Evolutionary conservation across 148 eudicot genomes (phyloP).

Genomic region (Euryodendron excelsum): DNA sequence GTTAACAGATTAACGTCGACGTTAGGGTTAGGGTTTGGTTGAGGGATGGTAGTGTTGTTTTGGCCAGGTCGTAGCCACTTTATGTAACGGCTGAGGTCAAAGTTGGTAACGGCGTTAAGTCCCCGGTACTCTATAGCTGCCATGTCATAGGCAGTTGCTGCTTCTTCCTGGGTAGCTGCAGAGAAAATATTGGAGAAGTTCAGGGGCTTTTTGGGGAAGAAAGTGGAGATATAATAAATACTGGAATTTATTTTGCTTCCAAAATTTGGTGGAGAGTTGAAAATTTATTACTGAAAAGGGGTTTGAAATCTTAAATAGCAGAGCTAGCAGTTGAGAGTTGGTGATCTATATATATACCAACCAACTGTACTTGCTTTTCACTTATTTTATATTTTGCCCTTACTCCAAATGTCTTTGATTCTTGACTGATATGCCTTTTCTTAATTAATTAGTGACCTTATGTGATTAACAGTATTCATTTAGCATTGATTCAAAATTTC

Average conservation of each 20-base stretch:
- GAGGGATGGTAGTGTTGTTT: slow-evolving; percentile 5
- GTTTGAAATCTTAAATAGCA: slow-evolving; percentile 21
- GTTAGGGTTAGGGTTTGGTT: slow-evolving; percentile 24
- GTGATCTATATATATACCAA: slow-evolving; percentile 32
- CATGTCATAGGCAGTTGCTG: slow-evolving; percentile 81
- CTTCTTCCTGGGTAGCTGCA: slow-evolving; percentile 92
- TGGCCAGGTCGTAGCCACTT: slow-evolving; percentile 39
- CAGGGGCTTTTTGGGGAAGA: slow-evolving; percentile 17
- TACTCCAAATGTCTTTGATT: background rate
- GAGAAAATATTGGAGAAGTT: background rate
- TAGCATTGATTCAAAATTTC: slow-evolving; percentile 9
- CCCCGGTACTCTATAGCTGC: slow-evolving; percentile 85
- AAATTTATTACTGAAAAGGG: slow-evolving; percentile 5
- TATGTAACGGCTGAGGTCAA: slow-evolving; percentile 78
- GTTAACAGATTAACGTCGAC: background rate
- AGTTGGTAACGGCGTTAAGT: slow-evolving; percentile 78
- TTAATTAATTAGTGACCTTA: background rate
- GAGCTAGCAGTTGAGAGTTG: slow-evolving; percentile 56
- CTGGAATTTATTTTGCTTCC: slow-evolving; percentile 28
- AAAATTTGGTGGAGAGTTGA: slow-evolving; percentile 48
- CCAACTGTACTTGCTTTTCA: slow-evolving; percentile 2
- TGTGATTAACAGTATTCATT: background rate
- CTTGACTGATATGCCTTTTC: background rate
- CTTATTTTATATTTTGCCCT: background rate
- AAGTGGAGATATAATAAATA: background rate